Conservation (phyloP, 345 rosid species). For the Kandelia obovata region DNA sequence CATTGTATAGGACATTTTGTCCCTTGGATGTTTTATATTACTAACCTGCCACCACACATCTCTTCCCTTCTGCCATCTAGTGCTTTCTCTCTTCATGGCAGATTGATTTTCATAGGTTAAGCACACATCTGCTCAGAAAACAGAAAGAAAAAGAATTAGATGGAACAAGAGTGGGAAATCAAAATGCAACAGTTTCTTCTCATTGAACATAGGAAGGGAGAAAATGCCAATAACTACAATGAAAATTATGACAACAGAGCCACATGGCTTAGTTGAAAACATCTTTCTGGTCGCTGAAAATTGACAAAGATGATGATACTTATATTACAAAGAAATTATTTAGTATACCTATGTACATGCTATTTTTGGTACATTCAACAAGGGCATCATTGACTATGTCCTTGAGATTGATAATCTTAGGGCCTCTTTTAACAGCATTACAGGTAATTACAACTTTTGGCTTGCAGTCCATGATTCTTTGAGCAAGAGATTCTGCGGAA, state of each 20-base stretch:
- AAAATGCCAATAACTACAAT: no score
- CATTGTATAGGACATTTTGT: no score
- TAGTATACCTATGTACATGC: conserved; percentile 67
- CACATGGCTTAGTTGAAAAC: neutral
- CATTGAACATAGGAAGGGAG: no score
- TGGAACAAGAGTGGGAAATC: no score
- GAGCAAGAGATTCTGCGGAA: conserved; percentile 94
- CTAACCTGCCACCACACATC: conserved; percentile 7
- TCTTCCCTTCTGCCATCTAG: conserved; percentile 2
- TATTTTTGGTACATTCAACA: conserved; percentile 53
- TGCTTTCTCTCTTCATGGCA: conserved; percentile 1
- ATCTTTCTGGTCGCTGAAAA: neutral
- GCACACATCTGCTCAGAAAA: conserved; percentile 2
- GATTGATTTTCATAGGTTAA: conserved; percentile 1
- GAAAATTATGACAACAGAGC: neutral
- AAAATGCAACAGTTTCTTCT: no score
- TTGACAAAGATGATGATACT: neutral
- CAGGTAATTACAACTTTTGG: conserved; percentile 82
- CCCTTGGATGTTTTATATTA: neutral
- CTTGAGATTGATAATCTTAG: conserved; percentile 76
- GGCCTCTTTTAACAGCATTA: conserved; percentile 94
- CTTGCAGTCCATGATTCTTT: conserved; percentile 88
- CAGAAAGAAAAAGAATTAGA: neutral
- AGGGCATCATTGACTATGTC: conserved; percentile 91
- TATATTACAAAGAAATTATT: neutral